A percentile compares a stretch with the other conserved stretches of the same genome.
phyloP scores from a whole-genome alignment of 148 eudicot species.

The Gaultheria prostrata region DNA sequence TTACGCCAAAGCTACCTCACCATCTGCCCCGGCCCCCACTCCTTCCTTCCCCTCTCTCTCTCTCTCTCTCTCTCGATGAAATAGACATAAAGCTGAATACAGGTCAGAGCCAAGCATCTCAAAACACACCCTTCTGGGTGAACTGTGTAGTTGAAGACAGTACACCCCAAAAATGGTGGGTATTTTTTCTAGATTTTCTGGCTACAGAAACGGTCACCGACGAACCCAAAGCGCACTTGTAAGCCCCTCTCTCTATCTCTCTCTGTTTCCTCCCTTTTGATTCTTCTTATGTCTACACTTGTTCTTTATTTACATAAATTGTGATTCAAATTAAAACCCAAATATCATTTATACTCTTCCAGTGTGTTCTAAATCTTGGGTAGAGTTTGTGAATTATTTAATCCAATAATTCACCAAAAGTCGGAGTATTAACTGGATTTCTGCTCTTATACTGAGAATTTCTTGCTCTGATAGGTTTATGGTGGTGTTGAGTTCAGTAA shows the following conservation, averaged over 20 bases:
- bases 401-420: no score
- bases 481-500: background rate
- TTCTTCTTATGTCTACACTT: background rate
- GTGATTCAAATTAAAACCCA: no score
- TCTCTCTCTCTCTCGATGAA: background rate
- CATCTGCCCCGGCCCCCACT: background rate
- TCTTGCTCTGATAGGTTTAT: background rate
- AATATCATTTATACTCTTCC: background rate
- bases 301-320: background rate
- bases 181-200: slow-evolving; percentile 46
- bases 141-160: slow-evolving; percentile 1
- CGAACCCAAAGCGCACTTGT: slow-evolving; percentile 47
- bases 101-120: background rate
- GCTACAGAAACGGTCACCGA: slow-evolving; percentile 36
- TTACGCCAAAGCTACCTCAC: no score
- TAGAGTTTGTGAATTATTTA: background rate
- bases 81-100: background rate
- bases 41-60: background rate
- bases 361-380: background rate
- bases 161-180: slow-evolving; percentile 37
- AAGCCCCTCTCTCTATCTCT: slow-evolving; percentile 13
- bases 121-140: slow-evolving; percentile 5
- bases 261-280: background rate
- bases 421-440: no score
- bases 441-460: background rate